Base-by-base conservation (phyloP, 805 yeast genomes). In the Nakazawaea anatomiae region DNA sequence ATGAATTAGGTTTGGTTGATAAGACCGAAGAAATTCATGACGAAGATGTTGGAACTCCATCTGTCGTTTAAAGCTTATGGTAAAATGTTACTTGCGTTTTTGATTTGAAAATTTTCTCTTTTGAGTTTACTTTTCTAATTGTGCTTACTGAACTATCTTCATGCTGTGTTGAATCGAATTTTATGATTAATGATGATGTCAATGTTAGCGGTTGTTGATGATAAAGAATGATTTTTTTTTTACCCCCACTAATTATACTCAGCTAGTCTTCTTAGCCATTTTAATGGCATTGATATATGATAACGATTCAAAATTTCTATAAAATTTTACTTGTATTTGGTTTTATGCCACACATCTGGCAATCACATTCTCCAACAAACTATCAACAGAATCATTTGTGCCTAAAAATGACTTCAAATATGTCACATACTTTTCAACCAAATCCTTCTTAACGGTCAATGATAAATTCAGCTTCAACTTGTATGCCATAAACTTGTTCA, bases 401-500 rank as follows among this genome's bases (percentile, higher is more conserved):
- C 57, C 47, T 27, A 44, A 40, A 53, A 57, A 66, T 34, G 51
- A 52, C 7, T 62, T 62, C 40, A 76, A 51, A 47, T 61, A 73
- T 8, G 57, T 61, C 40, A 69, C 65, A 53, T 64, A 73, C 40
- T 55, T 57, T 4, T 56, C 62, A 44, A 63, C 65, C 43, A 71
- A 72, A n/a, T 65, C 56, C 14, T 60, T 62, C 38, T 62, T 65
- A 45, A 63, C 62, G 42, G 54, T 57, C n/a, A 2, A 6, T 38
- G 14, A 10, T 2, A 68, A 52, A 60, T 76, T 83, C 55, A 63
- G 57, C 55, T 76, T 74, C 64, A 67, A 65, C 14, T 46, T 46
- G 61, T 80, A 82, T 7, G 89, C 85, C 55, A 79, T 70, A 62
- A 80, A 88, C 60, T 83, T 81, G 61, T 85, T 87, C 42, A 89